These are phyloP conservation scores for Arthrinium phaeospermum DNA, from an alignment of 2,329 filamentous ascomycete species.

Conservation along the genomic window DNA sequence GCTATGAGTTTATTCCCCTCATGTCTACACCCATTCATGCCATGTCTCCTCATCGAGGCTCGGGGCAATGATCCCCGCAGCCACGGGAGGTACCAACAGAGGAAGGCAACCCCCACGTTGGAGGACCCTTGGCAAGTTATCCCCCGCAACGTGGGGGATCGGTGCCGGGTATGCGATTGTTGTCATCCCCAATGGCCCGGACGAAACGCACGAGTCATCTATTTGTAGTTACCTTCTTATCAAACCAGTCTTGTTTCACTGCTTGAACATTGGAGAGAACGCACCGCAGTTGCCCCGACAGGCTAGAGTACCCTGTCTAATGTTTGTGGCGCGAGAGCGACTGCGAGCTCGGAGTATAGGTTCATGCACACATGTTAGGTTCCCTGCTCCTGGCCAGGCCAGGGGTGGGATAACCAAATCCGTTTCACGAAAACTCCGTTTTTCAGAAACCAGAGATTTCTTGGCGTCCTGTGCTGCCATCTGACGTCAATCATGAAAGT, in stretches of 20 bases:
- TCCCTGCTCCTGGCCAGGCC: not conserved
- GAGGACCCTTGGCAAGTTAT: not conserved
- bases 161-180: not conserved
- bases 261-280: not conserved
- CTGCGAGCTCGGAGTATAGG: not conserved
- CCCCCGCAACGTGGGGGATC: slow-evolving; percentile 9
- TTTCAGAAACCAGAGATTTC: too few species aligned
- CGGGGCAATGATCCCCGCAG: slow-evolving; percentile 10
- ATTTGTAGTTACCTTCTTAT: not conserved
- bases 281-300: not conserved
- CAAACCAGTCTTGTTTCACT: slow-evolving; percentile 10
- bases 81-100: not conserved
- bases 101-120: not conserved
- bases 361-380: not conserved
- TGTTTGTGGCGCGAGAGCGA: not conserved
- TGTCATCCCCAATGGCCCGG: not conserved
- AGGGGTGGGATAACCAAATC: not conserved
- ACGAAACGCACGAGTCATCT: slow-evolving; percentile 6
- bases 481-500: not conserved
- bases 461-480: not conserved
- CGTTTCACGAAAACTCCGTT: not conserved
- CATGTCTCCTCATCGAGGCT: slow-evolving; percentile 7
- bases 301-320: not conserved
- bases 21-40: not conserved
- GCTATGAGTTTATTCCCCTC: not conserved